Evolutionary conservation across 139 green algal genomes (phyloP), one percentile per base, ranked within the genome.

Genomic region (Nannochloris sp.): DNA sequence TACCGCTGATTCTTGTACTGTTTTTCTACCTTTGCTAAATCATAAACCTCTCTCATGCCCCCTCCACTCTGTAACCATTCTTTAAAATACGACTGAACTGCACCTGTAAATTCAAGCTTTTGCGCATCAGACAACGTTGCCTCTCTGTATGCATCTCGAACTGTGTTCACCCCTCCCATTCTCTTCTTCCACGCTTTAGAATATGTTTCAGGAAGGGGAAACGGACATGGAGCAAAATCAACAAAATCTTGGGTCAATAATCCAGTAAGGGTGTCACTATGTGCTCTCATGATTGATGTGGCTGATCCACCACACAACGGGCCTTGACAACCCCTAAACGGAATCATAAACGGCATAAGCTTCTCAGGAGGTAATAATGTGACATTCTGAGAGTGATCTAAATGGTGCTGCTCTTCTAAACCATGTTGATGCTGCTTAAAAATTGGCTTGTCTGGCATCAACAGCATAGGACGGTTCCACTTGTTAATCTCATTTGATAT

Each of bases 41-140:
- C 88, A 53, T 93, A 95, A 37, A 92, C 79, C 65, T 85, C 60
- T 16, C 85, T 75, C 67, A 92, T 90, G 56, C 71, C 74, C 23
- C 78, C 81, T 4, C 62, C 79, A 16, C 70, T 64, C 46, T 83
- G 64, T 53, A 95, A 76, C 88, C 88, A 95, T 16, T 94, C 88
- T 70, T 93, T 90, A 75, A 95, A 95, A 69, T 90, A 75, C 10
- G 77, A 67, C 72, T 94, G 88, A 31, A 95, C 92, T 23, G 85
- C 81, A 21, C 55, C 71, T 62, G 90, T 91, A 27, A 95, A 69
- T 67, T 92, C 85, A 5, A 71, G 72, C 67, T 88, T 86, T n/a
- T 77, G 69, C 19, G 3, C 65, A 21, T 91, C 82, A 29, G 91
- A 82, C 64, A 94, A 60, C 11, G 59, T 37, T 55, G 68, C 72